These are phyloP conservation scores for Pyrus betulifolia DNA, from an alignment of 306 rosid species.

Conservation along the genomic window DNA sequence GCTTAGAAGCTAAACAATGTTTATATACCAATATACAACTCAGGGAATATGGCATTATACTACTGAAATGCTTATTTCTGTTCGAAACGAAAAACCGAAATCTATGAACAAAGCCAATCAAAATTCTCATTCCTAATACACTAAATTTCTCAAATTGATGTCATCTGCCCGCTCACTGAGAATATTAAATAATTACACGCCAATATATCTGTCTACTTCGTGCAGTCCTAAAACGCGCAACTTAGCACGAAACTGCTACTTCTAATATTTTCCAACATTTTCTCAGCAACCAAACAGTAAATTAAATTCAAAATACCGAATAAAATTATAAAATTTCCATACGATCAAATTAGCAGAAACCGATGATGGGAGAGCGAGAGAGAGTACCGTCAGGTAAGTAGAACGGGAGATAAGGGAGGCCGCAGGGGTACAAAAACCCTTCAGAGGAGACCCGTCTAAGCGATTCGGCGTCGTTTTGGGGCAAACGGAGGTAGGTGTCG, in stretches of 20 bases:
- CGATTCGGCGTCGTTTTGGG: conserved; percentile 48
- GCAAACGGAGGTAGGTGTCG: conserved; percentile 33
- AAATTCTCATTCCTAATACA: background rate
- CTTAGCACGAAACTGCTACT: background rate
- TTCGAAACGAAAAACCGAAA: background rate
- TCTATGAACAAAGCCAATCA: background rate
- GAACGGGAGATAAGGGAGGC: conserved; percentile 67
- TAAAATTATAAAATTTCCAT: background rate
- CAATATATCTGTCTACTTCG: background rate
- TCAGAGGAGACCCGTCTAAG: conserved; percentile 25
- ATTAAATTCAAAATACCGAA: background rate
- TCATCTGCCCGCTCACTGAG: background rate
- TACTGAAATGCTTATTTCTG: background rate
- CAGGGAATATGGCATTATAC: background rate
- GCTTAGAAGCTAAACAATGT: background rate
- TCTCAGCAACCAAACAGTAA: background rate
- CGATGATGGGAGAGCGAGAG: background rate
- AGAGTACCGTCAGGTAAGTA: conserved; percentile 75
- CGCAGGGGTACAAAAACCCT: conserved; percentile 53
- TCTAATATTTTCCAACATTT: background rate
- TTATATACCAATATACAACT: background rate
- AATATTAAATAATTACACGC: background rate
- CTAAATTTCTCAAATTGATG: background rate
- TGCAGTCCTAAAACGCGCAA: background rate
- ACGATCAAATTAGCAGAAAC: background rate